These are phyloP conservation scores for Gymnopilus junonius DNA, from an alignment of 768 basidiomycete genomes.

Conservation along the genomic window DNA sequence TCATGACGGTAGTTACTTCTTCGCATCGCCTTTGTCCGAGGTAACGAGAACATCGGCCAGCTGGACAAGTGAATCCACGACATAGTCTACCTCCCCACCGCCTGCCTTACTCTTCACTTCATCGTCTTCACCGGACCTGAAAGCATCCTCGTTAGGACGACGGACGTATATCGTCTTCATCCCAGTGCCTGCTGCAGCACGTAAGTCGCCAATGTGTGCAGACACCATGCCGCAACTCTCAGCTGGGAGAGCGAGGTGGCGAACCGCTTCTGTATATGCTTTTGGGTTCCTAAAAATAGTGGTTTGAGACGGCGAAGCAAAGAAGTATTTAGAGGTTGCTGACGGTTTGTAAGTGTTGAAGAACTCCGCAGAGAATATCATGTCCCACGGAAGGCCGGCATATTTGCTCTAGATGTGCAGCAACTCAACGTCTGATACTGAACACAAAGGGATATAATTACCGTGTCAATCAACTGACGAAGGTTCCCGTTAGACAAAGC, in stretches of 20 bases:
- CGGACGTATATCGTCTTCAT: constrained; percentile 65
- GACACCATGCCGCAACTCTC: constrained; percentile 67
- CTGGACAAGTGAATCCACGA: constrained; percentile 56
- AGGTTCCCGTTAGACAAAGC: constrained; percentile 70
- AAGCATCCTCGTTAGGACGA: constrained; percentile 49
- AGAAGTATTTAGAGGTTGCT: not conserved
- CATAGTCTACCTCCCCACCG: constrained; percentile 63
- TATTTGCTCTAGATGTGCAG: constrained; percentile 54
- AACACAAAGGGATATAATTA: constrained; percentile 21
- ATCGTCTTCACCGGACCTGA: not conserved
- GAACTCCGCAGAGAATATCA: constrained; percentile 61
- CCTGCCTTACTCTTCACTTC: constrained; percentile 48
- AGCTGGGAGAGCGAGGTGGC: constrained; percentile 54
- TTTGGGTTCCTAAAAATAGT: constrained; percentile 47
- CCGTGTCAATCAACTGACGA: constrained; percentile 64
- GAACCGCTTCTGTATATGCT: constrained; percentile 52
- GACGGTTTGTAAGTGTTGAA: constrained; percentile 70
- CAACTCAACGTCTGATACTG: not conserved
- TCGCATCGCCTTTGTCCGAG: not conserved
- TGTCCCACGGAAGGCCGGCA: constrained; percentile 66
- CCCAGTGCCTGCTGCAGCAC: constrained; percentile 54
- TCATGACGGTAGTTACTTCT: not conserved
- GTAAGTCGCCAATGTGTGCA: constrained; percentile 61
- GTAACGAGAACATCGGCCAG: constrained; percentile 40
- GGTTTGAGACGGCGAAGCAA: not conserved